Evolutionary conservation across 495 filamentous ascomycete species (phyloP).

Genomic region (Chaetomium tenue): DNA sequence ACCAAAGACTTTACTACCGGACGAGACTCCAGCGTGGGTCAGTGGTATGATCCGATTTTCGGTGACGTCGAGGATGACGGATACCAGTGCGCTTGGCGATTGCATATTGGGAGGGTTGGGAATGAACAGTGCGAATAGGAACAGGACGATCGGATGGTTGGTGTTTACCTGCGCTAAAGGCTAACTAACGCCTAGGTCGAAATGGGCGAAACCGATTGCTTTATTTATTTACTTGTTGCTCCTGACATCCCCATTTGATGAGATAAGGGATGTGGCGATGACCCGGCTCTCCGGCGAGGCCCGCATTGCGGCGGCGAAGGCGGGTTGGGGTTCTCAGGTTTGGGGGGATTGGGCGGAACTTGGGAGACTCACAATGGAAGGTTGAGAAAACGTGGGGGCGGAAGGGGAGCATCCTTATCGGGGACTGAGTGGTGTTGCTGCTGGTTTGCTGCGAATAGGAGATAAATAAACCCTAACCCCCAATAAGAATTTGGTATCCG

Average conservation of each 20-base stretch:
- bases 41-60: conserved; percentile 38
- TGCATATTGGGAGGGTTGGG: conserved; percentile 12
- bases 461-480: conserved; percentile 6
- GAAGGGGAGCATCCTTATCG: background rate
- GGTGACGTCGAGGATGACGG: conserved; percentile 35
- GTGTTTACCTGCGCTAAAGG: background rate
- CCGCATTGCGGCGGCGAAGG: background rate
- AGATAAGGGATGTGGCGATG: too few species aligned
- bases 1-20: conserved; percentile 44
- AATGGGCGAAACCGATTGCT: background rate
- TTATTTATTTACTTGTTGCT: background rate
- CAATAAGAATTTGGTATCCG: background rate
- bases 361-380: too few species aligned
- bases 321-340: background rate
- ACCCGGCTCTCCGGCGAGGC: conserved; percentile 1
- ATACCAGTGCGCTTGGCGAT: conserved; percentile 33
- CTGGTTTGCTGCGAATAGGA: background rate
- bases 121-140: too few species aligned
- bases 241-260: background rate
- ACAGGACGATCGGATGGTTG: background rate
- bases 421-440: background rate
- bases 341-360: too few species aligned
- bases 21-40: conserved; percentile 37
- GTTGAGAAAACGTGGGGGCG: background rate
- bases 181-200: too few species aligned